phyloP scores from a whole-genome alignment of 192 early-diverging fungal species.

The Entophlyctis helioformis region DNA sequence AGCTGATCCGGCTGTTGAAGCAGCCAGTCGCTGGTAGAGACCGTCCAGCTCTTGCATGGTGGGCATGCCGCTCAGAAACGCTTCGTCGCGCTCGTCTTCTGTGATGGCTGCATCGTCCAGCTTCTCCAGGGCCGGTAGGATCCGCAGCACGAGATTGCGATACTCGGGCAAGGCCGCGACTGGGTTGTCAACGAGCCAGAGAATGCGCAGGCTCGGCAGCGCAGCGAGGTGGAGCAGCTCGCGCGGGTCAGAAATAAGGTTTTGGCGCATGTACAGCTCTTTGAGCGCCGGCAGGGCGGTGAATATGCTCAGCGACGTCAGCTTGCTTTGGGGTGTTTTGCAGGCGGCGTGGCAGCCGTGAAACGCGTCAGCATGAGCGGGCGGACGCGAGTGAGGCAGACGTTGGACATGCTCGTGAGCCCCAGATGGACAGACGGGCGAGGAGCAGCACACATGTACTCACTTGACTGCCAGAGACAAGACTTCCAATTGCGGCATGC shows the following conservation, averaged over 20 bases:
- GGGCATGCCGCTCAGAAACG: no score
- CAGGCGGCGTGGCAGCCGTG: neutral
- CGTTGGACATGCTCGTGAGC: neutral
- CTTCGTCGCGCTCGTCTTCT: constrained; percentile 13
- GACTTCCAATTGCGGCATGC: constrained; percentile 19
- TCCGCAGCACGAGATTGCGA: constrained; percentile 8
- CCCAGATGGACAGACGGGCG: neutral
- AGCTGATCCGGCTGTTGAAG: no score
- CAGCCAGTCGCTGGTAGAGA: no score
- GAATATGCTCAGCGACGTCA: constrained; percentile 8
- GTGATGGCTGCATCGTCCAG: constrained; percentile 22
- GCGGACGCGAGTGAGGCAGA: neutral
- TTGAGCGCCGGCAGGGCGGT: constrained; percentile 2
- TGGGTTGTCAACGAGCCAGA: constrained; percentile 32
- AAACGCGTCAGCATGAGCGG: neutral
- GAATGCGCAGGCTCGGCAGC: constrained; percentile 13
- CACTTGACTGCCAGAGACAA: constrained; percentile 28
- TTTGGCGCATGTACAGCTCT: constrained; percentile 29
- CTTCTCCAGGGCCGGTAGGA: constrained; percentile 14
- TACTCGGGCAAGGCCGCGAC: constrained; percentile 17
- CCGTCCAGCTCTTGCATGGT: no score
- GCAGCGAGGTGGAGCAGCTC: constrained; percentile 14
- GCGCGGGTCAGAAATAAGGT: constrained; percentile 16
- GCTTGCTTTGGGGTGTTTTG: constrained; percentile 4
- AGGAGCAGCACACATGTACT: neutral